A percentile compares a stretch with the other conserved stretches of the same genome.
Evolutionary conservation across 2,329 filamentous ascomycete species (phyloP).

Genomic region (Xylariaceae sp.): DNA sequence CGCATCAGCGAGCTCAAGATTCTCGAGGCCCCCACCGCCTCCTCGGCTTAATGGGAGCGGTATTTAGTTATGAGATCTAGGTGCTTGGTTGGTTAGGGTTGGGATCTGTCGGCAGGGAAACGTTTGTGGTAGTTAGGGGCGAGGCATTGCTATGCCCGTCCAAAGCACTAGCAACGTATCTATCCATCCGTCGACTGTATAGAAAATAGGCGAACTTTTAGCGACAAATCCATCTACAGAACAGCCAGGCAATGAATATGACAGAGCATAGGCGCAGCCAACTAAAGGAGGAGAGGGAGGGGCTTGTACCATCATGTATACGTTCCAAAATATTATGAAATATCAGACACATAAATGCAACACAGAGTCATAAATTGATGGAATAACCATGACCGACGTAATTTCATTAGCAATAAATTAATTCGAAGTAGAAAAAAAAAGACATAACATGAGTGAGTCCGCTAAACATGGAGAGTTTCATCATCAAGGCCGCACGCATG

Average conservation of each 20-base stretch:
- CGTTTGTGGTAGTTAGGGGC: no score
- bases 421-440: slow-evolving; percentile 5
- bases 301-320: background rate
- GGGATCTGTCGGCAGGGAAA: no score
- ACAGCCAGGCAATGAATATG: background rate
- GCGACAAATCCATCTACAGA: background rate
- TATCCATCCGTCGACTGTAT: background rate
- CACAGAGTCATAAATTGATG: background rate
- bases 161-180: no score
- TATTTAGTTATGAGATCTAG: no score
- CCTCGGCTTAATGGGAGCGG: no score
- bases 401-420: background rate
- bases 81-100: background rate
- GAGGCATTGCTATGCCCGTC: no score
- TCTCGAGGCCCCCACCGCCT: no score
- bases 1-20: slow-evolving; percentile 81
- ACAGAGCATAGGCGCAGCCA: background rate
- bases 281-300: background rate
- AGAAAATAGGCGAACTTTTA: background rate
- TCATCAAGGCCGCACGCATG: slow-evolving; percentile 4
- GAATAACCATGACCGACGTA: background rate
- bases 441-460: slow-evolving; percentile 3
- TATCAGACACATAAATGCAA: background rate
- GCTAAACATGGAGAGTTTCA: slow-evolving; percentile 6
- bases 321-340: background rate